phyloP scores from a whole-genome alignment of 1,139 yeast species.

The Kodamaea alishanica region DNA sequence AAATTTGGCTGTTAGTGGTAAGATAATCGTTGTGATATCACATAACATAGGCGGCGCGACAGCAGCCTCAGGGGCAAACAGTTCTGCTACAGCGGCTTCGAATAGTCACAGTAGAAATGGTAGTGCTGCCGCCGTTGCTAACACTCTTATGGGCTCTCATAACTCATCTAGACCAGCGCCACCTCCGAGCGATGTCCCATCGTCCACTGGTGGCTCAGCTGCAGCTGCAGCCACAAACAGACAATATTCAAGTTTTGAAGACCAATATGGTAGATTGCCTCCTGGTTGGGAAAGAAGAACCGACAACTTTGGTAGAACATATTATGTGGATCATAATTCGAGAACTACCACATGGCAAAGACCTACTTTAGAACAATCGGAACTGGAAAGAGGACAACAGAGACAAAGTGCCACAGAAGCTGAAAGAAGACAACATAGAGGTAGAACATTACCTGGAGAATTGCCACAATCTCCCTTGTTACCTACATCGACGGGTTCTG shows the following conservation, averaged over 20 bases:
- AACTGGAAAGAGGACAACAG: constrained; percentile 60
- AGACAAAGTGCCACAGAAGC: constrained; percentile 68
- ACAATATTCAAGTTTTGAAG: constrained; percentile 90
- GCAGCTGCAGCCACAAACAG: constrained; percentile 30
- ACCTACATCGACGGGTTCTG: constrained; percentile 6
- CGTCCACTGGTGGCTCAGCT: constrained; percentile 13
- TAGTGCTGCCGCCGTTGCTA: constrained; percentile 12
- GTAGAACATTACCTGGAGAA: constrained; percentile 84
- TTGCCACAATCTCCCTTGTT: constrained; percentile 36
- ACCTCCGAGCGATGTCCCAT: constrained; percentile 12
- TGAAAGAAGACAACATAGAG: constrained; percentile 88
- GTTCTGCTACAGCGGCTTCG: constrained; percentile 11
- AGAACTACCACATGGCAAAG: constrained; percentile 98
- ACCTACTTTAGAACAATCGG: constrained; percentile 74
- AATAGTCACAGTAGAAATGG: constrained; percentile 1
- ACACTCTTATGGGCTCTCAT: constrained; percentile 6
- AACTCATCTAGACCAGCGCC: too few relatives aligned
- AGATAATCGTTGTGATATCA: constrained; percentile 73
- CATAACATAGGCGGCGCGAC: constrained; percentile 23
- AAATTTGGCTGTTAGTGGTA: constrained; percentile 87
- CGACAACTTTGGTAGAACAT: constrained; percentile 94
- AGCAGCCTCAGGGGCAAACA: constrained; percentile 1
- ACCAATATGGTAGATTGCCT: constrained; percentile 92
- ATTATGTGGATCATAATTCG: constrained; percentile 96
- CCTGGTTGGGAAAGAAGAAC: constrained; percentile 99